Conservation (phyloP, 225 moss, liverwort and hornwort genomes). For the Antitrichia curtipendula region DNA sequence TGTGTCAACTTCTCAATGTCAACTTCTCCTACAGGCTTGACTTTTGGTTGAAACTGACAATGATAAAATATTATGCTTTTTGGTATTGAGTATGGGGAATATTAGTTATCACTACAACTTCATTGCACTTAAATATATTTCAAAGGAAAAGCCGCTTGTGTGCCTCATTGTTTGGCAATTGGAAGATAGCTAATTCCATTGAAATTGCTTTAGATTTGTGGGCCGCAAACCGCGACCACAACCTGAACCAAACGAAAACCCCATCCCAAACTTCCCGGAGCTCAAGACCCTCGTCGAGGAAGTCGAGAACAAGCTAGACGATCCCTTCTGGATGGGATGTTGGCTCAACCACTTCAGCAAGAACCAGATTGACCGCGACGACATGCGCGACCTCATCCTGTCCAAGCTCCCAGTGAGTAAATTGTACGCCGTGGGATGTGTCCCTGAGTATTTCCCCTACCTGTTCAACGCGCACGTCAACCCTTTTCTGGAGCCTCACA, state of each 20-base stretch:
- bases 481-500: constrained; percentile 8
- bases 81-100: background rate
- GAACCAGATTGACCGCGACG: constrained; percentile 3
- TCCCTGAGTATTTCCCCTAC: constrained; percentile 14
- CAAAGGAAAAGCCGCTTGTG: background rate
- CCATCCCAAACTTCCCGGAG: background rate
- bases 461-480: constrained; percentile 31
- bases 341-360: constrained; percentile 15
- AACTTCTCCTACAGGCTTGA: too few species aligned
- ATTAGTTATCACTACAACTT: background rate
- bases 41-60: background rate
- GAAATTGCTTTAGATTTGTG: background rate
- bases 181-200: background rate
- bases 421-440: constrained; percentile 20
- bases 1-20: background rate
- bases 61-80: background rate
- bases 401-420: constrained; percentile 30
- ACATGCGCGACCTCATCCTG: constrained; percentile 40
- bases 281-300: background rate
- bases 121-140: background rate
- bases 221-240: background rate
- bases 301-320: background rate
- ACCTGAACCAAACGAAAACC: background rate
- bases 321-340: constrained; percentile 11
- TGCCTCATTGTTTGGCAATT: background rate